Base-by-base conservation (phyloP, 2,329 filamentous ascomycete species). In the Neonectria hederae region DNA sequence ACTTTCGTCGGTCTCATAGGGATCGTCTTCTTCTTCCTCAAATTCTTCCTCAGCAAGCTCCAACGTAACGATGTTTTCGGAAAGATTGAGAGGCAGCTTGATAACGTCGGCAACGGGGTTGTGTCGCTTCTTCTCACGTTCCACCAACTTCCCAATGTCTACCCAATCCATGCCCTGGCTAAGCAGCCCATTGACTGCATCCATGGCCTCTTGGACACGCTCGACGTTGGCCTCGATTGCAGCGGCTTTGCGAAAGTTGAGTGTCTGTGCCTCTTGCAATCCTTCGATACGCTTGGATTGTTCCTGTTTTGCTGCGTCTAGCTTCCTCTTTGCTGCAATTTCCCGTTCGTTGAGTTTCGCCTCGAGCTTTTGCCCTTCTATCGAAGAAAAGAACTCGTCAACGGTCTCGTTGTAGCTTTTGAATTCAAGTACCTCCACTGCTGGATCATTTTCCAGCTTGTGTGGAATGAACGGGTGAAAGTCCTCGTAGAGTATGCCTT, bases 121-220 rank as follows among this genome's bases (percentile, higher is more conserved):
- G 28, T 88, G 85, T 53, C 90, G 85, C 65, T 84, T 88, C 76
- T 97, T 92, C 76, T 98, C 95, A 69, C 93, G 87, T 76, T 97
- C 93, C 56, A 99, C 92, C 66, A 99, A 81, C 63, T 91, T 92
- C 10, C 88, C 93, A 72, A 98, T 94, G 69, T 97, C 92, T 11
- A 93, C 89, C 96, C 96, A 99, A 73, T 99, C 96, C 94, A 98
- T 98, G 11, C 95, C 95, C 74, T 97, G 93, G 5, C 88, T 88
- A 64, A 99, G 88, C n/a, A 98, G 82, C 0, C 93, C 92, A 76
- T 97, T 98, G 57, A 99, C 90, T 4, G 96, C 94, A 76, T 94
- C 92, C 77, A 94, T 94, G 5, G 93, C 94, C 80, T 98, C 96
- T 76, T 97, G 92, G 0, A 98, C 94, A 54, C 94, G 88, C 75